Evolutionary conservation across 2,329 filamentous ascomycete species (phyloP), one percentile per base, ranked within the genome.

Genomic region (Hypoxylon sp.): DNA sequence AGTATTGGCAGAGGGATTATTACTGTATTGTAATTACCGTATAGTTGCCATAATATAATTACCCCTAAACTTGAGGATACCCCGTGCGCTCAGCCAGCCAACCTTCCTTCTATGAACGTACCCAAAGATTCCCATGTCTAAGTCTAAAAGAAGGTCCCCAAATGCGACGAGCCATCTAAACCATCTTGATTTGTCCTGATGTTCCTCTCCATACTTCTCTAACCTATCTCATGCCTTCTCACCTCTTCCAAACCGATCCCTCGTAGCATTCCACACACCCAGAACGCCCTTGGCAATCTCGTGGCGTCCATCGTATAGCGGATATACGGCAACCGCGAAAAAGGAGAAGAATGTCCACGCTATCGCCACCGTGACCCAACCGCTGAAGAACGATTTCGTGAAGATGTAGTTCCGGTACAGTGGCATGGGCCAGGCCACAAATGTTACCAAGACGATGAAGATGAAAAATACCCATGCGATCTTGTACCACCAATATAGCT

Each of bases 331-430:
- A 0, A 79, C 76, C 0, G 73, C 72, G 5, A 67, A 62, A 35
- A 79, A 73, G 0, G 77, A 76, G 30, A 71, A 63, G 50, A 78
- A 79, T 37, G 78, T 75, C 75, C 76, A 79, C 0, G 75, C 63
- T 2, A 78, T 74, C 0, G 75, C 70, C 3, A 78, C 71, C 0
- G 69, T 66, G 0, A 71, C 68, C 76, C 76, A 79, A 0, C 74
- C 72, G 1, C 66, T 64, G 59, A 78, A 78, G 51, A 79, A 78
- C 0, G 67, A 60, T 57, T 71, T 71, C 0, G 70, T 76, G 52
- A 79, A 80, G 27, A 80, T 71, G 43, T 74, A 80, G 57, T 75
- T 65, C 2, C 76, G 71, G 55, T 80, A 79, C 4, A 80, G 66
- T 15, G 77, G 76, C 64, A 80, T 67, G 0, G 76, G 77, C 78